Evolutionary conservation across 2,329 filamentous ascomycete species (phyloP).

Genomic region (Penicillium janthinellum): DNA sequence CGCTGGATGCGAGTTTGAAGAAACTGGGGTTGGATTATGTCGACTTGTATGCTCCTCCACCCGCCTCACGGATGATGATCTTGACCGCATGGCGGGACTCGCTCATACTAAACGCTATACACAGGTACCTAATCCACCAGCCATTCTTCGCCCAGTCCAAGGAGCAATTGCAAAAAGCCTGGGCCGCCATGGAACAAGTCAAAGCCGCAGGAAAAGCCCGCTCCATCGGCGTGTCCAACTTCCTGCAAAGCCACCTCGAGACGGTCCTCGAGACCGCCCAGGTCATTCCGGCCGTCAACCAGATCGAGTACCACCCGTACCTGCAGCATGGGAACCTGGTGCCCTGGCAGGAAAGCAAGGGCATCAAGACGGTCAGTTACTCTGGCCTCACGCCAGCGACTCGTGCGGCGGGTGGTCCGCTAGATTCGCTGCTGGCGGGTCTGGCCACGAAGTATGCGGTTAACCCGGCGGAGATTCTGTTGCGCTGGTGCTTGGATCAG

Average conservation of each 20-base stretch:
- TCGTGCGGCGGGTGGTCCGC: slow-evolving; percentile 58
- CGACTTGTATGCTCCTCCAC: slow-evolving; percentile 54
- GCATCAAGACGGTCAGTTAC: slow-evolving; percentile 48
- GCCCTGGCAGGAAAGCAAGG: slow-evolving; percentile 43
- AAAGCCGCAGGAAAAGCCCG: slow-evolving; percentile 59
- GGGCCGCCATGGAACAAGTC: slow-evolving; percentile 62
- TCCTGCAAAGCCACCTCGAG: slow-evolving; percentile 57
- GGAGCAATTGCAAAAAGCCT: slow-evolving; percentile 58
- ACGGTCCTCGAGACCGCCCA: slow-evolving; percentile 51
- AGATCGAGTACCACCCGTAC: slow-evolving; percentile 48
- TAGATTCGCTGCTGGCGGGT: slow-evolving; percentile 53
- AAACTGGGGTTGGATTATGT: slow-evolving; percentile 64
- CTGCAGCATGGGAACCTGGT: slow-evolving; percentile 49
- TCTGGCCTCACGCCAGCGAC: slow-evolving; percentile 52
- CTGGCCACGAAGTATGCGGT: slow-evolving; percentile 65
- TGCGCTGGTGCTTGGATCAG: slow-evolving; percentile 65
- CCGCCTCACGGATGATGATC: background rate
- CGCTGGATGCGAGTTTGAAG: slow-evolving; percentile 59
- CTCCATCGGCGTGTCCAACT: slow-evolving; percentile 66
- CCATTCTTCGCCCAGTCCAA: slow-evolving; percentile 61
- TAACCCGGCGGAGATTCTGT: slow-evolving; percentile 56
- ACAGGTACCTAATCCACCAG: slow-evolving; percentile 62
- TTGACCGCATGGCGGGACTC: background rate
- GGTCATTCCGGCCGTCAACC: slow-evolving; percentile 42
- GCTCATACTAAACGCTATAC: too few relatives aligned